Base-by-base conservation (phyloP, 2,329 filamentous ascomycete genomes). In the Colletotrichum tropicicola region DNA sequence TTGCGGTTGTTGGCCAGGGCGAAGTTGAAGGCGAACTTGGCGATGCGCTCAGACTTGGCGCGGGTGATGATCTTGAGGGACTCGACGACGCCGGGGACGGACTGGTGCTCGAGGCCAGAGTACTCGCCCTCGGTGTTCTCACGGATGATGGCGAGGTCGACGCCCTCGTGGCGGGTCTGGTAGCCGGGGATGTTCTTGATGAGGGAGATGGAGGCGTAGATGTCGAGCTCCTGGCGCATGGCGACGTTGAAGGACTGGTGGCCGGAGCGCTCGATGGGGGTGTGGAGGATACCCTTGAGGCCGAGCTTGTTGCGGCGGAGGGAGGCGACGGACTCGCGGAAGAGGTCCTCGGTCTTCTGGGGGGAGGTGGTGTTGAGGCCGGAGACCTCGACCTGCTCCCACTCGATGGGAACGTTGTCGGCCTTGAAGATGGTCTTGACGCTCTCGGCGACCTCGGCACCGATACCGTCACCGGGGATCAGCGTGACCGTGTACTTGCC, bases 61-160 rank as follows among this genome's bases (percentile, higher is more conserved):
- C 94, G 93, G 72, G 96, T 99, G 84, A 99, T 98, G 84, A 99
- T 98, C 89, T 99, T 99, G 82, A 99, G 92, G 53, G 95, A 98
- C 87, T 99, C 96, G 73, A 99, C 96, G 73, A 99, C 96, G 73
- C 96, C 96, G 71, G 87, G 88, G 55, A 99, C 96, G 69, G 93
- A 97, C 87, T 98, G 95, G 86, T 99, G 96, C 88, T 99, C 96
- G 68, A 99, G 90, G 68, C 96, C 96, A 70, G 94, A 98, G 88
- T 99, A 99, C 87, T 99, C 96, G 77, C 96, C 96, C 88, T 99
- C 96, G 78, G 96, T 99, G 88, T 99, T 99, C 87, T 99, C 96
- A 84, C 96, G 96, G 83, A 99, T 98, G 83, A 99, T 98, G 90
- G 94, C 97, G 73, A 98, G 89, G 81, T 99, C 96, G 79, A 99